Conservation (phyloP, 805 yeast genomes). For the Spathaspora passalidarum region DNA sequence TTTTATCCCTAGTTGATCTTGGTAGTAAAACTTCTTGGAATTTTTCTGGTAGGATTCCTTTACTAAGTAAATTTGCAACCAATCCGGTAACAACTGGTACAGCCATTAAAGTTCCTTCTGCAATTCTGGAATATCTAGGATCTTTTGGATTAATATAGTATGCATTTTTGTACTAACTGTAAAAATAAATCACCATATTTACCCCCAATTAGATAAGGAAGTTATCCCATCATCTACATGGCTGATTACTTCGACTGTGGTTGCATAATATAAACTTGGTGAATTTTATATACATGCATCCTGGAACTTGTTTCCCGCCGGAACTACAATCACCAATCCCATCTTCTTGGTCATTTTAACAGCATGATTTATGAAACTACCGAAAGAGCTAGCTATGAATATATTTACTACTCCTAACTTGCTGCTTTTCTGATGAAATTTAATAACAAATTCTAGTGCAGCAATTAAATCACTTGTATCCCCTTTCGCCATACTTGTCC, state of each 20-base stretch:
- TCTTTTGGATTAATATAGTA: constrained; percentile 29
- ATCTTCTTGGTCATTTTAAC: constrained; percentile 69
- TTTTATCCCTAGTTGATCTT: constrained; percentile 44
- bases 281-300: constrained; percentile 85
- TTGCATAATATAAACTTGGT: constrained; percentile 67
- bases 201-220: constrained; percentile 87
- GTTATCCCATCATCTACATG: constrained; percentile 71
- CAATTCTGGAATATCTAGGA: constrained; percentile 21
- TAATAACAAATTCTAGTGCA: constrained; percentile 66
- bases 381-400: constrained; percentile 73
- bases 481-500: constrained; percentile 66
- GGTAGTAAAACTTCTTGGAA: constrained; percentile 44
- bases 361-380: constrained; percentile 67
- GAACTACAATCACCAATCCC: constrained; percentile 72
- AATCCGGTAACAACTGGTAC: constrained; percentile 73
- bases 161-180: constrained; percentile 75
- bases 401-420: constrained; percentile 66
- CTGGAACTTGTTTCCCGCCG: constrained; percentile 81
- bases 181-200: constrained; percentile 78
- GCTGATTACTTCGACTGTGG: constrained; percentile 88
- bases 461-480: constrained; percentile 60
- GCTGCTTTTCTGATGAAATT: constrained; percentile 43
- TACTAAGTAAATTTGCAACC: constrained; percentile 51
- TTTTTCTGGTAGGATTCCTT: constrained; percentile 44
- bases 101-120: constrained; percentile 83